Percentiles rank a stretch among this genome's conserved stretches.
Conservation (phyloP, 2,329 filamentous ascomycete genomes). For the Penicillium sp. region DNA sequence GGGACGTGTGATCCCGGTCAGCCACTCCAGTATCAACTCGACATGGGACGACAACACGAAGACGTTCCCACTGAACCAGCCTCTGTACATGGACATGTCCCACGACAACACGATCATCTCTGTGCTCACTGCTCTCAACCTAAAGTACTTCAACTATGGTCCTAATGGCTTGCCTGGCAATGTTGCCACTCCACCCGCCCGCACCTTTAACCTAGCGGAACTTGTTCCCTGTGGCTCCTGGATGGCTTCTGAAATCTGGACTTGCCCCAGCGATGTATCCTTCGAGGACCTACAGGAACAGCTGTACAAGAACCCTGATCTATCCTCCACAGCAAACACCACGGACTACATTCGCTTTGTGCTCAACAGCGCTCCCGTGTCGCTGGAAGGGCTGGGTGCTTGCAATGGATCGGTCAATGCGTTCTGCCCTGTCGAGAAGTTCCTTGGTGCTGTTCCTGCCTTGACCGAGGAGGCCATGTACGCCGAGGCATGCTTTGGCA, state of each 20-base stretch:
- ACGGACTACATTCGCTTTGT: constrained; percentile 32
- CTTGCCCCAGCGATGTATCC: constrained; percentile 39
- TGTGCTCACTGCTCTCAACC: constrained; percentile 52
- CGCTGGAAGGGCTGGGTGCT: constrained; percentile 28
- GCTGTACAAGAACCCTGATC: constrained; percentile 29
- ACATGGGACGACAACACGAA: constrained; percentile 48
- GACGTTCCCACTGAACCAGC: constrained; percentile 50
- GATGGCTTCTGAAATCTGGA: constrained; percentile 58
- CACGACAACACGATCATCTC: constrained; percentile 57
- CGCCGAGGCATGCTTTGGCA: constrained; percentile 30
- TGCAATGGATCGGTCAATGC: constrained; percentile 28
- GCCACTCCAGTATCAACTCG: constrained; percentile 55
- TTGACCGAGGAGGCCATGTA: constrained; percentile 28
- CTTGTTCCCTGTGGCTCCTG: constrained; percentile 59
- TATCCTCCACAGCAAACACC: constrained; percentile 33
- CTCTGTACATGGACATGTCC: constrained; percentile 55
- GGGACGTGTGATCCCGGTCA: constrained; percentile 48
- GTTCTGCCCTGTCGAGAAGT: constrained; percentile 28
- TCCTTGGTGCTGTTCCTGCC: constrained; percentile 20
- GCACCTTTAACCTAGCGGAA: constrained; percentile 52
- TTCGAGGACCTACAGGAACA: constrained; percentile 35
- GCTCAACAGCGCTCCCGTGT: constrained; percentile 31
- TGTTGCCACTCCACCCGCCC: constrained; percentile 43
- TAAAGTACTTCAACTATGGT: constrained; percentile 52
- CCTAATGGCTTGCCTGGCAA: constrained; percentile 26